Evolutionary conservation across 495 filamentous ascomycete genomes (phyloP), one percentile per base, ranked within the genome.

Genomic region (Penicillium steckii): DNA sequence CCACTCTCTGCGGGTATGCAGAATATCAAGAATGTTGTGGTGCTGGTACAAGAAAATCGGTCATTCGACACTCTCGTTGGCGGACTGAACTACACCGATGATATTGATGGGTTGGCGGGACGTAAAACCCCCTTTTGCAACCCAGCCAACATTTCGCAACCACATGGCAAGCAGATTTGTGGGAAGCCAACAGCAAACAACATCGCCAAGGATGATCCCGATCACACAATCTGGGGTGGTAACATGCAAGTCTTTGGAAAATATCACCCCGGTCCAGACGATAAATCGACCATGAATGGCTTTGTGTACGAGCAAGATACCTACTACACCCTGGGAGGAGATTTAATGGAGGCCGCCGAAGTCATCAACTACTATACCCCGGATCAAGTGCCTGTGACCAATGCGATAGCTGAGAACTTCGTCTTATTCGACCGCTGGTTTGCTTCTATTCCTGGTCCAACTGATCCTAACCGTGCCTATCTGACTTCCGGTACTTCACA

Each of bases 331-430:
- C 59, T 71, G 10, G 56, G 61, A 22, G 60, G 65, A 33, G 44
- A 54, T 18, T 38, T 44, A 47, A 46, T 54, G 50, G 56, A 54
- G 15, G 72, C 70, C 0, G 63, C 66, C 21, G 68, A 77, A 50
- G 76, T 71, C 17, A 73, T 80, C 48, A 75, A 76, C 58, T 78
- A 77, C 62, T 78, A 77, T 59, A 67, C 70, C 12, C 69, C 66
- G 1, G 71, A 74, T 12, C 65, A 73, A 26, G 59, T 78, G 7
- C 75, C 73, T 2, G 68, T 79, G n/a, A 67, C 76, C 41, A 66
- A 59, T 22, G 50, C 66, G 25, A 65, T 80, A 35, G 75, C 72
- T 10, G 68, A 77, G 57, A 76, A 80, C 50, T 80, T 67, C 49
- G 67, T 74, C 1, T 63, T 77, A 1, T 77, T 78, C 49, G 73